Base-by-base conservation (phyloP, 371 early-diverging fungal genomes). In the Mortierella sp. region DNA sequence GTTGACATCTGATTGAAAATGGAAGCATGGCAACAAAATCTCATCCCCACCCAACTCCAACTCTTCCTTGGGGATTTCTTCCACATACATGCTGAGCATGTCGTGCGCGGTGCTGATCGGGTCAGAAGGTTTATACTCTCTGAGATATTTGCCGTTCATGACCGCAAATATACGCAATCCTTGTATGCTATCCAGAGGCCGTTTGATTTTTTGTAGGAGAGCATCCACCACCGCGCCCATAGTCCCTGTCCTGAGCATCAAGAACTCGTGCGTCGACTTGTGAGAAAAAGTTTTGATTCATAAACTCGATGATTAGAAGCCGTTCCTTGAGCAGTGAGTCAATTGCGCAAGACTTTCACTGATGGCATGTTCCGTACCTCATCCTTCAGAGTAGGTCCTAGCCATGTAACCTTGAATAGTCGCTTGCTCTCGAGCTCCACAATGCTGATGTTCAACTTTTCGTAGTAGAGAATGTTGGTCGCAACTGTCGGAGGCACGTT, bases 361-460 rank as follows among this genome's bases (percentile, higher is more conserved):
- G 10, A 34, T 34, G 10, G 7, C 34, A 4, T 34, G 34, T 34
- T 34, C 34, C 34, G 10, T 63, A 76, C 83, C 80, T 81, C 81
- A 7, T 87, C 86, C 53, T 80, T 82, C 62, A 83, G 47, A 24
- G 65, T 78, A 7, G 81, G 78, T 27, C 87, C 86, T 31, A 90
- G 82, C 60, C 85, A 84, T 1, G 80, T 83, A 0, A 93, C 84
- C 27, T 83, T 83, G 26, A 93, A 64, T 30, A 52, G 52, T 42
- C 90, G 88, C 74, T 94, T 95, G 42, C 82, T 87, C 62, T 97
- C 96, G 23, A 96, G 81, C 68, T 96, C 95, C 16, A 82, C 80
- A 41, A 96, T 80, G n/a, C 88, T 86, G 23, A 95, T 82, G 39
- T 94, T 91, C 56, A 96, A 63, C 39, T 92, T 84, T 68, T 98